A percentile compares a stretch with the other conserved stretches of the same genome.
phyloP scores from a whole-genome alignment of 169 alveolate genomes.

The Plasmodium vivax region DNA sequence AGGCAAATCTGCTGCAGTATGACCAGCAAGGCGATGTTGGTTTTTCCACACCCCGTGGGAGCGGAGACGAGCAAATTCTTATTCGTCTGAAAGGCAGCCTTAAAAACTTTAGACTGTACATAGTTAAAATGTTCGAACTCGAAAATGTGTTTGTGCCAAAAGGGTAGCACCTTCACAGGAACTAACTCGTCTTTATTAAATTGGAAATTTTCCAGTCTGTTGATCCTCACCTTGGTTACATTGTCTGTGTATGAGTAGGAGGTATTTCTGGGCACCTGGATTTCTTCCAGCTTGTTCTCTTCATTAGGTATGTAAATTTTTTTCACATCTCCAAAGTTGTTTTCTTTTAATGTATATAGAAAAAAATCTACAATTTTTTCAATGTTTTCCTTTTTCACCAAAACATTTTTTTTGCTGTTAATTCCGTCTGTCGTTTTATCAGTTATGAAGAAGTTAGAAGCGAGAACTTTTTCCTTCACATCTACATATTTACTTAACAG shows the following conservation, averaged over 20 bases:
- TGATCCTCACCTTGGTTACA: constrained; percentile 54
- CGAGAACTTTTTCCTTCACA: constrained; percentile 52
- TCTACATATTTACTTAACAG: constrained; percentile 46
- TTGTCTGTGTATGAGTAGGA: constrained; percentile 34
- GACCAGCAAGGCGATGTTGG: constrained; percentile 96
- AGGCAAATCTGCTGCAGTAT: constrained; percentile 84
- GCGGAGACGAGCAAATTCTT: constrained; percentile 97
- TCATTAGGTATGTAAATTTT: constrained; percentile 69
- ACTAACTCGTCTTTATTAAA: constrained; percentile 66
- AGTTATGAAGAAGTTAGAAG: constrained; percentile 44
- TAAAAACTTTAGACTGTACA: constrained; percentile 92
- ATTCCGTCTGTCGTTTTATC: constrained; percentile 27
- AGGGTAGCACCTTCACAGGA: constrained; percentile 30
- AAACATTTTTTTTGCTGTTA: constrained; percentile 2
- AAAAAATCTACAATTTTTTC: constrained; percentile 57
- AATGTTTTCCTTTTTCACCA: constrained; percentile 42
- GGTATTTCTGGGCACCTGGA: constrained; percentile 51
- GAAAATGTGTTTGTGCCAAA: constrained; percentile 54
- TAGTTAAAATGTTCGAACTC: constrained; percentile 85
- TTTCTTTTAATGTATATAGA: constrained; percentile 11
- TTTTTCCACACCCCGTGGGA: constrained; percentile 99
- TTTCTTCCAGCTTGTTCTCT: constrained; percentile 50
- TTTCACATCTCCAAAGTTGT: constrained; percentile 26
- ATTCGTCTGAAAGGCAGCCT: constrained; percentile 91
- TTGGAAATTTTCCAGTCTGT: constrained; percentile 43